A percentile compares a stretch with the other conserved stretches of the same genome.
These are phyloP conservation scores for Antrodiella citrinella DNA, from an alignment of 768 basidiomycete genomes.

Conservation along the genomic window DNA sequence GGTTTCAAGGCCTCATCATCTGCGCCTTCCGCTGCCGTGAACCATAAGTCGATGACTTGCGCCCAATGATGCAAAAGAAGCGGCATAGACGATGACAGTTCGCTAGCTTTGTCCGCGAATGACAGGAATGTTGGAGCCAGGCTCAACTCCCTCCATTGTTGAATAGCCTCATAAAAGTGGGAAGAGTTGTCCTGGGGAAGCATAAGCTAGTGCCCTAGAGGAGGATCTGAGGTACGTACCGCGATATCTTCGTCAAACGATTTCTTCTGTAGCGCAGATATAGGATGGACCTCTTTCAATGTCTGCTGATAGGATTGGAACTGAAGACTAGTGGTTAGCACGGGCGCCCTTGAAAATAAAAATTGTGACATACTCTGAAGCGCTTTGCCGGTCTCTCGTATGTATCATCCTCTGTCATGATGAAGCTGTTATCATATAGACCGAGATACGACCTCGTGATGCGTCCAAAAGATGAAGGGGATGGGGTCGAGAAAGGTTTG, in stretches of 20 bases:
- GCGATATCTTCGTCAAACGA: conserved; percentile 53
- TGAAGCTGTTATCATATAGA: no score
- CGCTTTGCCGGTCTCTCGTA: conserved; percentile 16
- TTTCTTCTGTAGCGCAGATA: conserved; percentile 46
- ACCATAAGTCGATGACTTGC: conserved; percentile 61
- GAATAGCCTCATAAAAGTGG: conserved; percentile 67
- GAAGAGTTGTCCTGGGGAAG: conserved; percentile 70
- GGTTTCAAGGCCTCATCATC: conserved; percentile 69
- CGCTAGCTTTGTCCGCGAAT: conserved; percentile 55
- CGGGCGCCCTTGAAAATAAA: no score
- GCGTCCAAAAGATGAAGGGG: no score
- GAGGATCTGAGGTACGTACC: conserved; percentile 29
- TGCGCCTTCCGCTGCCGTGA: conserved; percentile 42
- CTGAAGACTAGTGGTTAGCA: conserved; percentile 26
- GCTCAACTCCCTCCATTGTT: conserved; percentile 75
- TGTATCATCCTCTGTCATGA: background rate
- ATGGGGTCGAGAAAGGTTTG: no score
- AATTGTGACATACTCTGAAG: conserved; percentile 15
- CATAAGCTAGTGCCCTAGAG: no score
- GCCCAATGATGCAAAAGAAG: conserved; percentile 75
- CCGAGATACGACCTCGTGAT: no score
- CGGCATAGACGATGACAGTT: conserved; percentile 68
- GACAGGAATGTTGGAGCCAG: conserved; percentile 66
- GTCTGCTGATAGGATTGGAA: conserved; percentile 66
- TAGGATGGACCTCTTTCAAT: conserved; percentile 64